phyloP scores from a whole-genome alignment of 768 basidiomycete species.

The Dioszegia crocea region DNA sequence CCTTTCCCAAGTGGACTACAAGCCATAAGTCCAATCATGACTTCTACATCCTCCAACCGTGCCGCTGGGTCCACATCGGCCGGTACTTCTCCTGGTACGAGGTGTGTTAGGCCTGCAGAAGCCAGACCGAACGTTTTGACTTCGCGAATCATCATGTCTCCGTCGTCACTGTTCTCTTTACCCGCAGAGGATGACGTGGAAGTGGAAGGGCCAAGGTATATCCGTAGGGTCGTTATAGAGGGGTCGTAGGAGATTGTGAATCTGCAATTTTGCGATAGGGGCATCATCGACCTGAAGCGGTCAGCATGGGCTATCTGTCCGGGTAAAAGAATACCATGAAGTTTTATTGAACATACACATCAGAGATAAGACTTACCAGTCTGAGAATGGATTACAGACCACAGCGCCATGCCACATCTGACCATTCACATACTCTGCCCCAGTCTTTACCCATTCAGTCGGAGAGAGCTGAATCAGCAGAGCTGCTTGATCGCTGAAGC shows the following conservation, averaged over 20 bases:
- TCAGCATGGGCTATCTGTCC: background rate
- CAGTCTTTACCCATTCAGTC: constrained; percentile 33
- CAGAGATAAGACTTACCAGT: constrained; percentile 27
- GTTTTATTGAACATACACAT: too few relatives aligned
- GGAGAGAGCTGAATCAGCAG: constrained; percentile 26
- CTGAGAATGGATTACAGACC: constrained; percentile 28
- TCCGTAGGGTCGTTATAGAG: background rate
- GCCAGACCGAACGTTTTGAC: background rate
- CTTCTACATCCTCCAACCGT: constrained; percentile 8
- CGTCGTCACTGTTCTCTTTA: background rate
- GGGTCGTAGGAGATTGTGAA: constrained; percentile 5
- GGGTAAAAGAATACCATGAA: background rate
- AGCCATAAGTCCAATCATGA: constrained; percentile 32
- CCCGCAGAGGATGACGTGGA: background rate
- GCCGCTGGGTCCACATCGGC: background rate
- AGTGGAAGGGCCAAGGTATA: background rate
- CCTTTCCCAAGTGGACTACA: constrained; percentile 26
- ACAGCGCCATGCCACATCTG: constrained; percentile 27
- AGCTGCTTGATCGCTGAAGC: constrained; percentile 33
- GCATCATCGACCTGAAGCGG: background rate
- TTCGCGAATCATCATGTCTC: constrained; percentile 2
- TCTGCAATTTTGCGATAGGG: background rate
- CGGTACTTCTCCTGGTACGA: background rate
- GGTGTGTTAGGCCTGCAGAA: background rate
- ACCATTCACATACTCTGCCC: constrained; percentile 28